Evolutionary conservation across 164 flowering plant genomes (phyloP).

Genomic region (Tetrastigma voinierianum): DNA sequence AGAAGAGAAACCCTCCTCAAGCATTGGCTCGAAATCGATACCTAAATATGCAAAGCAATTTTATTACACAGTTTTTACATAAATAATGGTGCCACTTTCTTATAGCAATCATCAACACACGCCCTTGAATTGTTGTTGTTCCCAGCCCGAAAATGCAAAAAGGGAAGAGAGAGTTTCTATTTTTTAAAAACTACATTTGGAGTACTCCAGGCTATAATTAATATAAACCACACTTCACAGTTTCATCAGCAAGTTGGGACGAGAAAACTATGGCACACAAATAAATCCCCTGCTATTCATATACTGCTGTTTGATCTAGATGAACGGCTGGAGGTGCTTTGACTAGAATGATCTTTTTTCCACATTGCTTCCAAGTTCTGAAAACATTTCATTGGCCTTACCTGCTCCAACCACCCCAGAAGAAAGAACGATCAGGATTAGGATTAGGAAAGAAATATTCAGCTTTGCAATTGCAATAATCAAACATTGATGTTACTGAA

Average conservation of each 20-base stretch:
- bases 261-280: background rate
- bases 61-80: background rate
- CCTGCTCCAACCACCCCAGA: constrained; percentile 39
- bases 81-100: background rate
- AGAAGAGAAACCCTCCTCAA: background rate
- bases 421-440: background rate
- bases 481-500: background rate
- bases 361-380: constrained; percentile 52
- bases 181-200: too few relatives aligned
- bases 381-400: constrained; percentile 64
- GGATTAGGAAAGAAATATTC: background rate
- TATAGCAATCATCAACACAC: background rate
- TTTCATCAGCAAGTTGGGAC: constrained; percentile 1
- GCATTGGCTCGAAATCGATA: background rate
- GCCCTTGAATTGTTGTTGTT: background rate
- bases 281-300: constrained; percentile 3
- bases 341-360: constrained; percentile 51
- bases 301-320: constrained; percentile 34
- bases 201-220: too few relatives aligned
- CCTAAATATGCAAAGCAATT: background rate
- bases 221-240: background rate
- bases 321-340: constrained; percentile 42
- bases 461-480: background rate
- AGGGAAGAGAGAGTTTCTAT: too few relatives aligned
- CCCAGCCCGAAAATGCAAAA: constrained; percentile 3